A percentile compares a stretch with the other conserved stretches of the same genome.
phyloP scores from a whole-genome alignment of 331 rosid genomes.

The Arachis monticola region DNA sequence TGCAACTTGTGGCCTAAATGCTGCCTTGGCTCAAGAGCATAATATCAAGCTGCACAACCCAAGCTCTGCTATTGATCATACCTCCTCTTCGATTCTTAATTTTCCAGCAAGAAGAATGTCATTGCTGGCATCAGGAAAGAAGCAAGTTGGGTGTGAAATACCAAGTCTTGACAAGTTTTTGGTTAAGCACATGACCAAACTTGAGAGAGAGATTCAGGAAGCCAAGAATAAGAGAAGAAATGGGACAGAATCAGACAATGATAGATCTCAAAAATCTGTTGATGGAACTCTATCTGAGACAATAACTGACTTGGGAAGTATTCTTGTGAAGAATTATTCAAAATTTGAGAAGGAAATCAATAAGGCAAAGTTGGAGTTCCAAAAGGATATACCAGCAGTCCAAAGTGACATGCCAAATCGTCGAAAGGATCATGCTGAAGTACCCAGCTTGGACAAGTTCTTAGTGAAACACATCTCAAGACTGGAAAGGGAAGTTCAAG shows the following conservation, averaged over 20 bases:
- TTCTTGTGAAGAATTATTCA: conserved; percentile 52
- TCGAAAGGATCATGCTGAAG: conserved; percentile 51
- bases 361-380: conserved; percentile 47
- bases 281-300: conserved; percentile 45
- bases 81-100: conserved; percentile 43
- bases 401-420: conserved; percentile 31
- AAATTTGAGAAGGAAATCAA: conserved; percentile 56
- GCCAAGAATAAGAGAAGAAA: conserved; percentile 65
- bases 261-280: conserved; percentile 41
- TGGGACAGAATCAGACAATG: conserved; percentile 43
- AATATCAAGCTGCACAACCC: conserved; percentile 57
- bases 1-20: conserved; percentile 90
- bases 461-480: conserved; percentile 81
- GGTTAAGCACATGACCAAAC: conserved; percentile 83
- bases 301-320: conserved; percentile 57
- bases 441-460: conserved; percentile 78
- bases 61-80: conserved; percentile 46
- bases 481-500: conserved; percentile 85
- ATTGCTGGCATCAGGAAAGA: conserved; percentile 50
- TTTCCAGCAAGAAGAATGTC: conserved; percentile 57
- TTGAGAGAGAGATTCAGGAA: conserved; percentile 85
- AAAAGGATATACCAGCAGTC: conserved; percentile 42
- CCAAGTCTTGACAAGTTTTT: conserved; percentile 90
- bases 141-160: conserved; percentile 59
- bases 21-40: conserved; percentile 80